phyloP scores from a whole-genome alignment of 495 filamentous ascomycete species.

The Thozetella sp. region DNA sequence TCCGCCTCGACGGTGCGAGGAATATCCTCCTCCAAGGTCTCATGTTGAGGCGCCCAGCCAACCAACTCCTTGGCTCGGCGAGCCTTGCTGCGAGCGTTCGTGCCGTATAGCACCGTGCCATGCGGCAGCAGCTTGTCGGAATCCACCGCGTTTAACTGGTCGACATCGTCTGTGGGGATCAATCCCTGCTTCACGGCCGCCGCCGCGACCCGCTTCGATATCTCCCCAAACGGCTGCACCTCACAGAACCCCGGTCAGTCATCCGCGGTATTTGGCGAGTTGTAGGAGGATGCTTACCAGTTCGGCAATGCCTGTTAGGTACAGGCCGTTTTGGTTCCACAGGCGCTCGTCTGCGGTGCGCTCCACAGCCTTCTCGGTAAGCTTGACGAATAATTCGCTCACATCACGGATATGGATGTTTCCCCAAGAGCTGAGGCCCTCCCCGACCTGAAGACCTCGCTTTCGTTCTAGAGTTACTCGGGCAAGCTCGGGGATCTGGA shows the following conservation, averaged over 20 bases:
- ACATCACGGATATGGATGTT: conserved; percentile 63
- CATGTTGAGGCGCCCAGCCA: conserved; percentile 11
- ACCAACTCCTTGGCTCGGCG: conserved; percentile 13
- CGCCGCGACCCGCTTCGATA: background rate
- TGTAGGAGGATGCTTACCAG: no score
- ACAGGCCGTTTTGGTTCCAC: background rate
- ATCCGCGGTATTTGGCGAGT: background rate
- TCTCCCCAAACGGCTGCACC: conserved; percentile 4
- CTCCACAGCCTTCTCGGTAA: conserved; percentile 57
- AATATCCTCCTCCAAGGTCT: conserved; percentile 16
- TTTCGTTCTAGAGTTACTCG: conserved; percentile 50
- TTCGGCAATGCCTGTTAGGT: background rate
- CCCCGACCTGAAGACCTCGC: conserved; percentile 53
- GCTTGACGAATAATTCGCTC: conserved; percentile 49
- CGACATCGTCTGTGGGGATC: background rate
- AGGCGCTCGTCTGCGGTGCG: conserved; percentile 13
- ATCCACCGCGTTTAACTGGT: background rate
- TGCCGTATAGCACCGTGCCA: background rate
- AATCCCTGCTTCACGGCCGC: background rate
- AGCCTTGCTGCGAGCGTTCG: background rate
- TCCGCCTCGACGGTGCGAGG: conserved; percentile 9
- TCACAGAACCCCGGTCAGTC: background rate
- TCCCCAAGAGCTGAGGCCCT: conserved; percentile 59
- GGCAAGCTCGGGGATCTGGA: conserved; percentile 53
- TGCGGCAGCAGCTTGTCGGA: background rate